phyloP scores from a whole-genome alignment of 1,284 basidiomycete genomes.

The Xerocomus nothofagi region DNA sequence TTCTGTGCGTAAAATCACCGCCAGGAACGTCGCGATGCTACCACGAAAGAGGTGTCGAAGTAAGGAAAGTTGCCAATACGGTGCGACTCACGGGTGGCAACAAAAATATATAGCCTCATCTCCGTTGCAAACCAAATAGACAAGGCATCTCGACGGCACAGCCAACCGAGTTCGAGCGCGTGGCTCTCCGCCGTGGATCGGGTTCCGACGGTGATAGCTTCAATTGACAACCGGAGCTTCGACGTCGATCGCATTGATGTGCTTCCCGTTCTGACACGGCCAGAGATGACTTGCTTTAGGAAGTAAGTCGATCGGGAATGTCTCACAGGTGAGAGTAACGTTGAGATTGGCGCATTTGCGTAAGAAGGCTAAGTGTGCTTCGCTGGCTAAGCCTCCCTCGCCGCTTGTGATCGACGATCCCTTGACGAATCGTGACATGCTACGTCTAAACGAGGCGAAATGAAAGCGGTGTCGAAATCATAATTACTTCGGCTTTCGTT shows the following conservation, averaged over 20 bases:
- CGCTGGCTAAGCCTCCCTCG: constrained; percentile 1
- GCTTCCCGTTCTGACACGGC: constrained; percentile 17
- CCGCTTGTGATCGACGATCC: constrained; percentile 15
- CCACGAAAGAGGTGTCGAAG: constrained; percentile 10
- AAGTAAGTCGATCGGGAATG: constrained; percentile 17
- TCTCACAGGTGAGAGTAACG: constrained; percentile 9
- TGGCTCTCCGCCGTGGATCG: constrained; percentile 20
- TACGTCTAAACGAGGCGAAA: constrained; percentile 6
- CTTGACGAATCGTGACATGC: constrained; percentile 5
- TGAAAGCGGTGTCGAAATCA: constrained; percentile 2
- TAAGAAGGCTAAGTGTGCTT: constrained; percentile 7
- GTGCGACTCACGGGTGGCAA: constrained; percentile 10
- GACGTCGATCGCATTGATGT: constrained; percentile 32
- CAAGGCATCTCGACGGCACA: constrained; percentile 23
- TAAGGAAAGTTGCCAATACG: constrained; percentile 16
- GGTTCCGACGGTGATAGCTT: constrained; percentile 20
- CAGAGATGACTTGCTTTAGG: constrained; percentile 24
- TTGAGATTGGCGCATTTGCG: constrained; percentile 19
- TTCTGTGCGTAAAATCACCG: background rate
- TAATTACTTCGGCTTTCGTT: background rate
- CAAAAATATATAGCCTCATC: constrained; percentile 17
- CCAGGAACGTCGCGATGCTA: background rate
- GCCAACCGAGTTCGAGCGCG: constrained; percentile 24
- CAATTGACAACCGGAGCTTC: constrained; percentile 22
- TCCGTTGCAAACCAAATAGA: constrained; percentile 19